Conservation (phyloP, 306 rosid species). For the Medicago truncatula region MtrunA17r5.0-ANR NC_053044.1:55793001-55793500, state of each 20-base stretch:
- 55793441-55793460: constrained; percentile 81
- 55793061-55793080: not conserved
- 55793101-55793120: not conserved
- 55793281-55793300: constrained; percentile 35
- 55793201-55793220: not conserved
- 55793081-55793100: not conserved
- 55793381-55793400: constrained; percentile 81
- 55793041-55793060: not conserved
- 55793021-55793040: not conserved
- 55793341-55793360: constrained; percentile 76
- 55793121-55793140: too few relatives aligned
- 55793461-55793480: constrained; percentile 85
- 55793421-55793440: constrained; percentile 87
- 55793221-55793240: not conserved
- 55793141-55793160: too few relatives aligned
- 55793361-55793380: constrained; percentile 78
- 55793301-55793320: constrained; percentile 45
- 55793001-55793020: not conserved
- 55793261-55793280: constrained; percentile 66
- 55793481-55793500: constrained; percentile 84
- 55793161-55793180: not conserved
- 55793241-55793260: not conserved
- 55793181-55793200: not conserved
- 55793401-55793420: constrained; percentile 80
- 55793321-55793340: constrained; percentile 73